phyloP scores from a whole-genome alignment of 495 filamentous ascomycete genomes.

The Penicillium longicatenatum region DNA sequence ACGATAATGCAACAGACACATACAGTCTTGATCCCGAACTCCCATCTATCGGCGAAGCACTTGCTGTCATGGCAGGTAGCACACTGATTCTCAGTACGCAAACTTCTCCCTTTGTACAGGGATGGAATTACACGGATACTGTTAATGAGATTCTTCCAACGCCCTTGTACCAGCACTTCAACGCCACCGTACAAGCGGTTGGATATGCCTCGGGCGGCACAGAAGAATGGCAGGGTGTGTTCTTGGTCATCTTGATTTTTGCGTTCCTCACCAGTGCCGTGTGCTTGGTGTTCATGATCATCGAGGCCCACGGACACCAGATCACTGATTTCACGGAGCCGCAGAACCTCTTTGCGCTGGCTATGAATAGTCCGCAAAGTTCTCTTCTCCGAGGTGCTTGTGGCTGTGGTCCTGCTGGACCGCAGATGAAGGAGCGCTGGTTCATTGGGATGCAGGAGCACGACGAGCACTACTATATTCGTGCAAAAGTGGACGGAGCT shows the following conservation, averaged over 20 bases:
- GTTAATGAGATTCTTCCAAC: slow-evolving; percentile 28
- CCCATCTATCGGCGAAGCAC: slow-evolving; percentile 65
- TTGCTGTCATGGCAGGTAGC: slow-evolving; percentile 65
- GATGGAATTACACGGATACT: slow-evolving; percentile 52
- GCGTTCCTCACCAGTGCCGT: slow-evolving; percentile 64
- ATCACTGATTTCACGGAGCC: slow-evolving; percentile 78
- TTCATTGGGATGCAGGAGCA: slow-evolving; percentile 50
- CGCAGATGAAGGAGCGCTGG: slow-evolving; percentile 60
- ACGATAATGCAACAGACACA: slow-evolving; percentile 7
- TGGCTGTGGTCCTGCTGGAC: slow-evolving; percentile 58
- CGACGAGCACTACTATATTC: slow-evolving; percentile 42
- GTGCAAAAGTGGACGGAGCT: slow-evolving; percentile 32
- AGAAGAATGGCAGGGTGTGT: slow-evolving; percentile 58
- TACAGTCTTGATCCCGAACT: slow-evolving; percentile 38
- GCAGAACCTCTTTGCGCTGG: slow-evolving; percentile 67
- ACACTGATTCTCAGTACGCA: slow-evolving; percentile 59
- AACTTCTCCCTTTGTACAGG: slow-evolving; percentile 56
- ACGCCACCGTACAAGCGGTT: slow-evolving; percentile 55
- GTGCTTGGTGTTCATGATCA: slow-evolving; percentile 59
- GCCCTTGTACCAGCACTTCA: slow-evolving; percentile 54
- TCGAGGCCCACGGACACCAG: slow-evolving; percentile 52
- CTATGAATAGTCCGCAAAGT: slow-evolving; percentile 66
- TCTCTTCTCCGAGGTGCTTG: slow-evolving; percentile 59
- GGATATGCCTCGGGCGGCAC: slow-evolving; percentile 64
- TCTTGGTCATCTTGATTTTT: slow-evolving; percentile 61